Conservation (phyloP, 176 grass and related monocot genomes). For the Cenchrus fungigraminus region DNA sequence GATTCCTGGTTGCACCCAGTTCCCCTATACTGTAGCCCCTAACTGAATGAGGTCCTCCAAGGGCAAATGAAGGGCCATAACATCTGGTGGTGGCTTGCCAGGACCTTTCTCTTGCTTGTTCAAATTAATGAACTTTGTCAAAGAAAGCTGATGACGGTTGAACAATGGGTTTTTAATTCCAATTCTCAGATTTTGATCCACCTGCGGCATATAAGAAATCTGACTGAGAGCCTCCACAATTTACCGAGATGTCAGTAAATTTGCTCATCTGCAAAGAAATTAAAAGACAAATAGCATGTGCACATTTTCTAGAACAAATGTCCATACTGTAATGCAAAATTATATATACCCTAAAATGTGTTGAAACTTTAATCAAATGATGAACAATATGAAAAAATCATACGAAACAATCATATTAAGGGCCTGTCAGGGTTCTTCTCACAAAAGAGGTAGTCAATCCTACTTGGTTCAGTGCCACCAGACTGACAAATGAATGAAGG, state of each 20-base stretch:
- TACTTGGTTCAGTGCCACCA: not conserved
- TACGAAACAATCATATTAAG: not conserved
- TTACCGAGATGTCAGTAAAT: not conserved
- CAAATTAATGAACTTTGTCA: constrained; percentile 83
- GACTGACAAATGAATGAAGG: too few species aligned
- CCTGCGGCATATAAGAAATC: constrained; percentile 48
- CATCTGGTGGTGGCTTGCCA: constrained; percentile 68
- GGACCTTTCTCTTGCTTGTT: constrained; percentile 75
- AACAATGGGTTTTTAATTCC: constrained; percentile 88
- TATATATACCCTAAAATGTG: not conserved
- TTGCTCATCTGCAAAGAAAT: not conserved
- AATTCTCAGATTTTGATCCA: constrained; percentile 92
- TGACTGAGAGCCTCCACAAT: not conserved
- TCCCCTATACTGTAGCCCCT: constrained; percentile 61
- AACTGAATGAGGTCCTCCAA: constrained; percentile 61
- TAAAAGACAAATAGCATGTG: not conserved
- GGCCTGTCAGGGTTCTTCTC: too few species aligned
- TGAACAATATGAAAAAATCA: too few species aligned
- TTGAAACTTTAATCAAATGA: not conserved
- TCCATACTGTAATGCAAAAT: not conserved
- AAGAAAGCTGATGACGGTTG: constrained; percentile 79
- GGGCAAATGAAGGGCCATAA: constrained; percentile 79
- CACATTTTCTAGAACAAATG: not conserved
- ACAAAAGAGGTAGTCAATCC: not conserved
- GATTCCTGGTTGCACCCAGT: constrained; percentile 75